A percentile compares a stretch with the other conserved stretches of the same genome.
Conservation (phyloP, 2,329 filamentous ascomycete species). For the Diplocarpon mali region DNA sequence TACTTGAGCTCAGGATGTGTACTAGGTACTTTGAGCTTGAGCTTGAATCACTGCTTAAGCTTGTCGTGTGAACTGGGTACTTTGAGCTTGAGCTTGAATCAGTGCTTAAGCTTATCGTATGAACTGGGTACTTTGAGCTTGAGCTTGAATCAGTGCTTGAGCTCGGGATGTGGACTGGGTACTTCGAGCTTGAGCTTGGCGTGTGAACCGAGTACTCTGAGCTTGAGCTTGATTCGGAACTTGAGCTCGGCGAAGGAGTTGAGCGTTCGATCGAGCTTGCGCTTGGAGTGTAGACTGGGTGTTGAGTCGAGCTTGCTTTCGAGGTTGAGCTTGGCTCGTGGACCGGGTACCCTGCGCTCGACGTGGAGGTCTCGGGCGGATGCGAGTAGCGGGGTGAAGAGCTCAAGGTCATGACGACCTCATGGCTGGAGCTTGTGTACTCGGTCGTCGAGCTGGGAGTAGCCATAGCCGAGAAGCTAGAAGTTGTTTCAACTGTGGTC, state of each 20-base stretch:
- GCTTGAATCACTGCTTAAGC: too few species aligned
- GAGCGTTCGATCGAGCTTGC: too few species aligned
- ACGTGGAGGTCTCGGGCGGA: neutral
- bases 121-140: too few species aligned
- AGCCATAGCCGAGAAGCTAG: neutral
- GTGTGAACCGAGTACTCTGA: neutral
- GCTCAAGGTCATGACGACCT: neutral
- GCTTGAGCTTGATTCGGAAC: neutral
- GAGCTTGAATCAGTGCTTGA: too few species aligned
- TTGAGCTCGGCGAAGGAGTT: too few species aligned
- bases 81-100: too few species aligned
- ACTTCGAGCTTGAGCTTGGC: neutral
- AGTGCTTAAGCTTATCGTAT: too few species aligned
- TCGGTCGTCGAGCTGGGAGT: constrained; percentile 1
- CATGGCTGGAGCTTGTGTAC: too few species aligned
- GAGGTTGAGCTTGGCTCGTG: neutral
- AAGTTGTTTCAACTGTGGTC: neutral
- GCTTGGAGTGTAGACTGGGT: neutral
- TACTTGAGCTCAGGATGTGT: too few species aligned
- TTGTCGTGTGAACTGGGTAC: too few species aligned
- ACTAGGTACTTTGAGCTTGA: too few species aligned
- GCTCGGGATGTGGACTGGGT: neutral
- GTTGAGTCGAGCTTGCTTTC: too few species aligned
- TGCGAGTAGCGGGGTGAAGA: neutral
- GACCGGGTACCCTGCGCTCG: neutral